Evolutionary conservation across 208 protist species (phyloP).

Genomic region (Endotrypanum monterogeii): DNA sequence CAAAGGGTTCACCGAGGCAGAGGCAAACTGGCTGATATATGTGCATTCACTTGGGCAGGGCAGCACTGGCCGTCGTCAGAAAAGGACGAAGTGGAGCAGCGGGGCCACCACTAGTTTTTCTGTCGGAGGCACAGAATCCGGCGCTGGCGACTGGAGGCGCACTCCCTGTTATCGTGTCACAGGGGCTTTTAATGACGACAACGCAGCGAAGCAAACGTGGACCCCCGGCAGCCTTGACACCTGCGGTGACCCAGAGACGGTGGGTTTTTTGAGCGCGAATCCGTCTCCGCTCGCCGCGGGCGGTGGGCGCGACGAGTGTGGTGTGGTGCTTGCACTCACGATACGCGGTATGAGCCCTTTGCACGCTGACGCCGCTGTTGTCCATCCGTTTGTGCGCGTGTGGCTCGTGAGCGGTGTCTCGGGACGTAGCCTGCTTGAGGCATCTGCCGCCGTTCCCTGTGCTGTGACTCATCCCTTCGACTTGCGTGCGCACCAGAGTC

Average conservation of each 20-base stretch:
- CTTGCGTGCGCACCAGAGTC: conserved; percentile 56
- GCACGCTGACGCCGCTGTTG: conserved; percentile 64
- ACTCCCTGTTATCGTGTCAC: conserved; percentile 21
- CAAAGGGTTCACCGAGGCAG: conserved; percentile 1
- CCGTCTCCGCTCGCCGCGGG: background rate
- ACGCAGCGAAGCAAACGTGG: background rate
- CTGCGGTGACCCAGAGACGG: background rate
- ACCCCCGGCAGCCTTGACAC: background rate
- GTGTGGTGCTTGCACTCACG: conserved; percentile 38
- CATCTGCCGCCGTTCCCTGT: conserved; percentile 32
- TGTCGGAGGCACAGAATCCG: background rate
- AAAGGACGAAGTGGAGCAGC: background rate
- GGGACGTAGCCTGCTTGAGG: conserved; percentile 47
- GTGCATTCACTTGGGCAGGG: background rate
- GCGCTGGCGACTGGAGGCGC: background rate
- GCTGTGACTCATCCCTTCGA: conserved; percentile 80
- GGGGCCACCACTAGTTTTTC: background rate
- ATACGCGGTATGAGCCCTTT: conserved; percentile 76
- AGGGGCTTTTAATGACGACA: conserved; percentile 32
- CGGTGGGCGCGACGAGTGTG: background rate
- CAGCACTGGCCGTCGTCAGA: background rate
- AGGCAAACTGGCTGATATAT: background rate
- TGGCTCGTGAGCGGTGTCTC: conserved; percentile 76
- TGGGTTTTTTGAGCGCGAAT: background rate
- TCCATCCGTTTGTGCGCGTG: conserved; percentile 81